Evolutionary conservation across 495 filamentous ascomycete species (phyloP).

Genomic region (Neurospora hispaniola): DNA sequence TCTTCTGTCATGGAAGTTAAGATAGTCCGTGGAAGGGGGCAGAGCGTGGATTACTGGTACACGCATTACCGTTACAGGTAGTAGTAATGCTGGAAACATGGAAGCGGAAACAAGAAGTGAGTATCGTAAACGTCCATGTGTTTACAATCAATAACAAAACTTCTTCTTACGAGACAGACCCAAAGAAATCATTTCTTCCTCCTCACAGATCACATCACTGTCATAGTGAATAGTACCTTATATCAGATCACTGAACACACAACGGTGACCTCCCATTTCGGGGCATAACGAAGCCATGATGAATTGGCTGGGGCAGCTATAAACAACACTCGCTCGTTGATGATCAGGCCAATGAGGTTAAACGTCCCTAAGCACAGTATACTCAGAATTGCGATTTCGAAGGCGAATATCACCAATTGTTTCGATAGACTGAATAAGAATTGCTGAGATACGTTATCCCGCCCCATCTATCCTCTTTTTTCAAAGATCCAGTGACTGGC

Average conservation of each 20-base stretch:
- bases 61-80: background rate
- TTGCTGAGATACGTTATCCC: background rate
- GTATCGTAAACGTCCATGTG: background rate
- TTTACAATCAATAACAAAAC: background rate
- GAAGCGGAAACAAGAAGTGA: background rate
- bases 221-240: background rate
- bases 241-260: background rate
- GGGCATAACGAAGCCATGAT: background rate
- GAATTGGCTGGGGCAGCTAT: background rate
- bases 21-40: background rate
- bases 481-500: background rate
- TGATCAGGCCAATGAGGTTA: background rate
- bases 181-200: background rate
- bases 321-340: background rate
- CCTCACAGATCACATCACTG: background rate
- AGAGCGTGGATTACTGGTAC: background rate
- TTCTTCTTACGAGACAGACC: background rate
- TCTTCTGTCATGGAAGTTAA: background rate
- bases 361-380: background rate
- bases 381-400: background rate
- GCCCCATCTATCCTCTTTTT: background rate
- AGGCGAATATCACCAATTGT: background rate
- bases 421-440: background rate
- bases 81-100: background rate
- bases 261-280: background rate